Percentiles rank a stretch among this genome's conserved stretches.
These are phyloP conservation scores for Phytopythium aichiense DNA, from an alignment of 352 stramenopile species.

Conservation along the genomic window DNA sequence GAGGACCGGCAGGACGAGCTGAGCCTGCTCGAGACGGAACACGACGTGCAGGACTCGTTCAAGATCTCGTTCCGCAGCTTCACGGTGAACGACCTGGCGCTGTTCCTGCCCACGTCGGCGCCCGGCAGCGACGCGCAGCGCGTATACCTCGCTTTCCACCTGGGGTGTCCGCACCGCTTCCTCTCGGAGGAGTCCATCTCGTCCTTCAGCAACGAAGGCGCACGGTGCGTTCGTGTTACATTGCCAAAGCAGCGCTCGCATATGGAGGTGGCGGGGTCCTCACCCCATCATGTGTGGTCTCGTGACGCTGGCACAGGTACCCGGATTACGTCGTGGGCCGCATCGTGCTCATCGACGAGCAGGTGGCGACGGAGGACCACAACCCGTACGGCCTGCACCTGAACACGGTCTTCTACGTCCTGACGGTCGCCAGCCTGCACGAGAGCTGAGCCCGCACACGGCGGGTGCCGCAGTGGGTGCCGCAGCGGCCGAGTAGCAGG, in stretches of 20 bases:
- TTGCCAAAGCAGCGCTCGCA: too few species aligned
- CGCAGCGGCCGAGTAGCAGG: background rate
- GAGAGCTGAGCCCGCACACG: slow-evolving; percentile 43
- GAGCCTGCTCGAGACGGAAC: slow-evolving; percentile 54
- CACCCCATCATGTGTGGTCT: background rate
- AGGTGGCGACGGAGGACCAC: slow-evolving; percentile 69
- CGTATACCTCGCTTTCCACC: slow-evolving; percentile 85
- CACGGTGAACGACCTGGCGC: slow-evolving; percentile 71
- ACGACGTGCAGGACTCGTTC: slow-evolving; percentile 56
- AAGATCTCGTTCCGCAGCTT: slow-evolving; percentile 89
- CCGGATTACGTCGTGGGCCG: slow-evolving; percentile 85
- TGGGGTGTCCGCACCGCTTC: slow-evolving; percentile 83
- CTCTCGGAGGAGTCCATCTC: slow-evolving; percentile 86
- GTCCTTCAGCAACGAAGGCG: slow-evolving; percentile 81
- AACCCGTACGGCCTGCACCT: slow-evolving; percentile 79
- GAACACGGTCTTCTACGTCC: slow-evolving; percentile 82
- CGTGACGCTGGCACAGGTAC: slow-evolving; percentile 45
- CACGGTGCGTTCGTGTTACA: slow-evolving; percentile 31
- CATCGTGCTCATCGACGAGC: slow-evolving; percentile 87
- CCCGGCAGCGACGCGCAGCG: slow-evolving; percentile 68
- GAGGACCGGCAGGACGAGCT: slow-evolving; percentile 56
- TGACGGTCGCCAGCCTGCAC: slow-evolving; percentile 81
- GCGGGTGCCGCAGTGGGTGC: background rate
- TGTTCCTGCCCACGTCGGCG: slow-evolving; percentile 82
- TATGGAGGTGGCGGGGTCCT: background rate